These are phyloP conservation scores for Perkinsus marinus DNA, from an alignment of 169 alveolate genomes.

Conservation along the genomic window DNA sequence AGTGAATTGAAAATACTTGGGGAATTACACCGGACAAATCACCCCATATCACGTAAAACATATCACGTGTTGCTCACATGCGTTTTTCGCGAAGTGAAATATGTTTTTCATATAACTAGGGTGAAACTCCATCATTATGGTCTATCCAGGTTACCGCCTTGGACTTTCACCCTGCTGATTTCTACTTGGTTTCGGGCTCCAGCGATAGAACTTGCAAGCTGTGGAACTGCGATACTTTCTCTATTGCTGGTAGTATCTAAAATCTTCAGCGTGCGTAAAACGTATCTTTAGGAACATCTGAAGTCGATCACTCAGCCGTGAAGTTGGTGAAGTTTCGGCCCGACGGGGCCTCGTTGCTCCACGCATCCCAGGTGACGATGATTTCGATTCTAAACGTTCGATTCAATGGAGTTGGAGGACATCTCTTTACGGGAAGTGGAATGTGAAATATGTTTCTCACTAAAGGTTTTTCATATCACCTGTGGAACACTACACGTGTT, in stretches of 20 bases:
- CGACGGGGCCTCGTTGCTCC: neutral
- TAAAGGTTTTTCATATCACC: neutral
- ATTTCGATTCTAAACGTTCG: neutral
- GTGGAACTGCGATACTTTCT: conserved; percentile 52
- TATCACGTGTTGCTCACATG: no score
- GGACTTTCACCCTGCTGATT: conserved; percentile 46
- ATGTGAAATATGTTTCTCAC: no score
- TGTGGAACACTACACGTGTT: neutral
- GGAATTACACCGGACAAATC: no score
- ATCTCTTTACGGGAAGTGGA: neutral
- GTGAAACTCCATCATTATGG: conserved; percentile 13
- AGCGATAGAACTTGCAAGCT: conserved; percentile 44
- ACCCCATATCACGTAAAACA: no score
- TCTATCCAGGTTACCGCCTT: conserved; percentile 22
- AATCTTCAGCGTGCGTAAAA: neutral
- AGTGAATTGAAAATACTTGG: no score
- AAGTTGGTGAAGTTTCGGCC: neutral
- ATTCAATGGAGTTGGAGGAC: neutral
- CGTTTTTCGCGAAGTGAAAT: no score
- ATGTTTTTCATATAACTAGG: no score
- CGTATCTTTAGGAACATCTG: neutral
- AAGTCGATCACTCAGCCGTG: neutral
- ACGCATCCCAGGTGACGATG: neutral
- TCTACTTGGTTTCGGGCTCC: conserved; percentile 46
- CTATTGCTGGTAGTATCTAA: neutral